Base-by-base conservation (phyloP, 1,284 basidiomycete species). In the Puccinia novopanici region DNA sequence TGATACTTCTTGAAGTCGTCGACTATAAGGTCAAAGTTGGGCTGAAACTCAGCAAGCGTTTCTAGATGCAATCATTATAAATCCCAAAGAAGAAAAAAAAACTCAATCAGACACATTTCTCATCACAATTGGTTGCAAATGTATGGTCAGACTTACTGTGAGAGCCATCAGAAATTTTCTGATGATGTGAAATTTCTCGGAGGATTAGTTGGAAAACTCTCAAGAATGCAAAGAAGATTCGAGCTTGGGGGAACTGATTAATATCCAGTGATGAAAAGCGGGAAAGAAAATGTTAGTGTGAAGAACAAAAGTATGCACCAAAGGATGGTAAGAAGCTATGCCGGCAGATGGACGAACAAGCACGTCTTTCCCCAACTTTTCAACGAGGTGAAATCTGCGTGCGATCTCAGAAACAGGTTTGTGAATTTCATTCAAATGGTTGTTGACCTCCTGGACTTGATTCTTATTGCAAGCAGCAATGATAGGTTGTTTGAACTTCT, bases 141-240 rank as follows among this genome's bases (percentile, higher is more conserved):
- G n/a, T 17, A 37, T 27, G 13, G n/a, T 57, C 54, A 61, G 34
- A 61, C 59, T 61, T 61, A 61, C 59, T 9, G 59, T 61, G 59
- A 37, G 12, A 2, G 2, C 59, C 59, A 37, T 34, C 27, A 37
- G n/a, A 37, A 3, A 61, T 24, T 37, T 61, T 61, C 8, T 9
- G 30, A 19, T 61, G 59, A 6, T 61, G 27, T 2, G 59, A 34
- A 37, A 61, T 61, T 10, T 12, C 59, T 10, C 34, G 59, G 12
- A 61, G 27, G 27, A 61, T 61, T 5, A 61, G 30, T 37, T 61
- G 10, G 30, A 61, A 37, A 19, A 37, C 59, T 61, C 24, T 34
- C 8, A 61, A 27, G 30, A 61, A 61, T 8, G n/a, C 59, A 24
- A 61, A 61, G 30, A 61, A 61, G 59, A 61, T 37, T 61, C 34